Conservation (phyloP, 2,329 filamentous ascomycete genomes). For the Diatrype stigma region DNA sequence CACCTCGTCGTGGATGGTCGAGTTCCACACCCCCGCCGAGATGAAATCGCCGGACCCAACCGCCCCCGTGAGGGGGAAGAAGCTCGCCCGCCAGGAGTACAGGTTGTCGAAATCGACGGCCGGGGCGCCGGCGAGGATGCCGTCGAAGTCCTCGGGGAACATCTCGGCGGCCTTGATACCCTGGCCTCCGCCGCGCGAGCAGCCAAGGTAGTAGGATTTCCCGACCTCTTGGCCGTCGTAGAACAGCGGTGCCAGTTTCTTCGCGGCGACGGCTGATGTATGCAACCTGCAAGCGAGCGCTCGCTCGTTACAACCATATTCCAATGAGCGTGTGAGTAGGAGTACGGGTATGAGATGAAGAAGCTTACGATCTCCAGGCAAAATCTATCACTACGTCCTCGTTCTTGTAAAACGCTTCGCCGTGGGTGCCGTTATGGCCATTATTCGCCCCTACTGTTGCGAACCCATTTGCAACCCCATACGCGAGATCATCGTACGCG, state of each 20-base stretch:
- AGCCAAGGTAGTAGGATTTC: conserved; percentile 55
- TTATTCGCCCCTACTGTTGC: conserved; percentile 6
- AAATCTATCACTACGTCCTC: conserved; percentile 7
- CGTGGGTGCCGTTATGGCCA: conserved; percentile 6
- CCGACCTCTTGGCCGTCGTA: too few relatives aligned
- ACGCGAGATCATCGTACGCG: conserved; percentile 36
- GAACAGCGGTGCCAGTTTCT: too few relatives aligned
- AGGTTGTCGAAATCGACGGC: conserved; percentile 33
- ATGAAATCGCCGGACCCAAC: conserved; percentile 1
- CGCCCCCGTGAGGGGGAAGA: conserved; percentile 34
- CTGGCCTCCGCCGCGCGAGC: conserved; percentile 55
- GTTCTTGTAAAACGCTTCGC: conserved; percentile 1
- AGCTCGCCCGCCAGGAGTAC: conserved; percentile 36
- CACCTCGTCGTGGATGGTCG: too few relatives aligned
- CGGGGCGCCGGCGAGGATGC: conserved; percentile 44
- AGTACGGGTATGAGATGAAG: too few relatives aligned
- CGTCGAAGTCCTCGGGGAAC: conserved; percentile 54
- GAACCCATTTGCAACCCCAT: conserved; percentile 26
- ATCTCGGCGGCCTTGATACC: conserved; percentile 48
- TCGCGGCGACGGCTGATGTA: too few relatives aligned
- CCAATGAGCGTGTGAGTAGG: too few relatives aligned
- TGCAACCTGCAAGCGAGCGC: too few relatives aligned
- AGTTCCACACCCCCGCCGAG: background rate
- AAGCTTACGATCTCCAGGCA: too few relatives aligned
- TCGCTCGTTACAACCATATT: too few relatives aligned